Evolutionary conservation across 345 rosid genomes (phyloP), one percentile per base, ranked within the genome.

Genomic region (Hypericum androsaemum): DNA sequence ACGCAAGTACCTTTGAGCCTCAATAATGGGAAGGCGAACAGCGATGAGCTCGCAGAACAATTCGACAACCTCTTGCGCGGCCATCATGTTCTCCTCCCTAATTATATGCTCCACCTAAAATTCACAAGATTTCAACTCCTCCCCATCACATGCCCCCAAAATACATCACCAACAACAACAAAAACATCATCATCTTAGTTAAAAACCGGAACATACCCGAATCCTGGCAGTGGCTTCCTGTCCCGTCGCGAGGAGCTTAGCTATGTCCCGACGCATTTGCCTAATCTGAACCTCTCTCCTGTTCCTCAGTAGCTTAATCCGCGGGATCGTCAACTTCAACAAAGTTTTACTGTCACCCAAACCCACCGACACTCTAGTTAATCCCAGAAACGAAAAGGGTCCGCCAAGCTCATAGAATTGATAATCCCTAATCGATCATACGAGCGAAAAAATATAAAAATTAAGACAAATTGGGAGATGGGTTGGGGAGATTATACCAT

Each of bases 191-290:
- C 47, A 44, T 3, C 49, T 37, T 39, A 43, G 10, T 40, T 6
- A 5, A 8, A 1, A 41, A 46, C 11, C 40, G 38, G 35, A 13
- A 28, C 16, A 50, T 77, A 88, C 96, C 83, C 98, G 83, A 65
- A 92, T 92, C 9, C 96, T 84, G 69, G 96, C 96, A 37, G 96
- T 92, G 43, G 98, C 95, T 71, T 92, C 98, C 77, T 92, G 98
- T 56, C 98, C 96, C 43, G 94, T 79, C 77, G 84, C 85, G n/a
- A 92, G 94, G 67, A 88, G 95, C 74, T 85, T 88, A 37, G 90
- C 96, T 53, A 92, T 83, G 68, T 92, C 95, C 0, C 83, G 81
- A 16, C 88, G 96, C 98, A 88, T 85, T 62, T 92, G 84, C 73
- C 70, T 92, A 10, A 85, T 69, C 79, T 92, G 95, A 50, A 83